Evolutionary conservation across 495 filamentous ascomycete species (phyloP).

Genomic region (Annulohypoxylon bovei): DNA sequence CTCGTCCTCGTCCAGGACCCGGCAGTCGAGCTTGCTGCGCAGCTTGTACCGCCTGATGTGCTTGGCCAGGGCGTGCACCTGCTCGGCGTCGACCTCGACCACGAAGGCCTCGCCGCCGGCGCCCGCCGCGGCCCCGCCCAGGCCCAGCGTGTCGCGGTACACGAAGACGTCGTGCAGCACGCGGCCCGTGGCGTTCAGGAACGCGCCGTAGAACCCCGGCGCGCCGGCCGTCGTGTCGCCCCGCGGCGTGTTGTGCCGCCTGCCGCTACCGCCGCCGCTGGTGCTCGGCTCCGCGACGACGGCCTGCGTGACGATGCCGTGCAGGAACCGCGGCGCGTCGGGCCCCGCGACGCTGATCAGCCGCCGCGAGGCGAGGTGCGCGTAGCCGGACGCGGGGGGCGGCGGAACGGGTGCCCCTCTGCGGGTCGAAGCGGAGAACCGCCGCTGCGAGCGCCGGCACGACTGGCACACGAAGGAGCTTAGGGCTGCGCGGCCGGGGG

Average conservation of each 20-base stretch:
- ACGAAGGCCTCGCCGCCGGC: slow-evolving; percentile 69
- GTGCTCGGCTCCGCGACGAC: slow-evolving; percentile 54
- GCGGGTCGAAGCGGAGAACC: slow-evolving; percentile 28
- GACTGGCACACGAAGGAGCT: slow-evolving; percentile 40
- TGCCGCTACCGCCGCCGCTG: slow-evolving; percentile 3
- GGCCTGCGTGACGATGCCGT: slow-evolving; percentile 84
- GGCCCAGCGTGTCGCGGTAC: slow-evolving; percentile 66
- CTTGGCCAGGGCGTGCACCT: slow-evolving; percentile 67
- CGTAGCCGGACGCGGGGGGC: slow-evolving; percentile 59
- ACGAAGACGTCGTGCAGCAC: slow-evolving; percentile 91
- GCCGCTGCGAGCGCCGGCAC: slow-evolving; percentile 36
- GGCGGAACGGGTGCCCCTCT: slow-evolving; percentile 15
- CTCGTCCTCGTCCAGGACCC: slow-evolving; percentile 70
- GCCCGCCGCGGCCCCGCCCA: slow-evolving; percentile 35
- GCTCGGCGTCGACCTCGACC: slow-evolving; percentile 80
- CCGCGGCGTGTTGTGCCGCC: slow-evolving; percentile 31
- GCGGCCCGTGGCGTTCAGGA: slow-evolving; percentile 85
- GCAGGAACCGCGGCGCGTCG: slow-evolving; percentile 85
- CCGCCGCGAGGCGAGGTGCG: slow-evolving; percentile 72
- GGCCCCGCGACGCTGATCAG: slow-evolving; percentile 80
- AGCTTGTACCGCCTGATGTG: slow-evolving; percentile 87
- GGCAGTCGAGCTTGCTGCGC: slow-evolving; percentile 77
- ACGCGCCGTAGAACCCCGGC: slow-evolving; percentile 75
- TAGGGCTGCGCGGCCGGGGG: neutral
- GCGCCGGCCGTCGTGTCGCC: neutral